These are phyloP conservation scores for Epichloe sylvatica DNA, from an alignment of 2,329 filamentous ascomycete genomes.

Conservation along the genomic window DNA sequence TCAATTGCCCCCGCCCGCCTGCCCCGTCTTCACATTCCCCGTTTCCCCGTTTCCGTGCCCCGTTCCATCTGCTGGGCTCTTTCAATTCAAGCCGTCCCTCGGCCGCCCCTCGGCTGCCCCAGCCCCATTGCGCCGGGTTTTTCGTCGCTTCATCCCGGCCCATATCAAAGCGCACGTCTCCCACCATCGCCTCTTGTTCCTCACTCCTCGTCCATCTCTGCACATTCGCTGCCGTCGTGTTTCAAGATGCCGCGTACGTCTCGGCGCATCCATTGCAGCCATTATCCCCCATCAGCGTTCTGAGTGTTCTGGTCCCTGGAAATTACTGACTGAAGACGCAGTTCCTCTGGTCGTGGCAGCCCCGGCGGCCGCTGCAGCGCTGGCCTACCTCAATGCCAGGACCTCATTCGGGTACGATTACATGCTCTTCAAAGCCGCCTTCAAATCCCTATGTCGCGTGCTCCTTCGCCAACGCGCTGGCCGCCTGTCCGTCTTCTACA, in stretches of 20 bases:
- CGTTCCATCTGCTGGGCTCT: too few relatives aligned
- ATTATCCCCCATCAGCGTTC: not conserved
- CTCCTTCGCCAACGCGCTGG: conserved; percentile 39
- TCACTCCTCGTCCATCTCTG: too few relatives aligned
- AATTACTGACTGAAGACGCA: conserved; percentile 11
- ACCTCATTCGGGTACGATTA: conserved; percentile 53
- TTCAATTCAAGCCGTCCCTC: too few relatives aligned
- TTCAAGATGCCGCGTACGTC: not conserved
- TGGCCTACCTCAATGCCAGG: conserved; percentile 70
- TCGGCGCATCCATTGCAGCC: not conserved
- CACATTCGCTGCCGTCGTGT: not conserved
- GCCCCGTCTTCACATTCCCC: too few relatives aligned
- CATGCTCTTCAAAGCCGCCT: conserved; percentile 39
- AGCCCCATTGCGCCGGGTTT: not conserved
- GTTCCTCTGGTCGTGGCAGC: conserved; percentile 40
- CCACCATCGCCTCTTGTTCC: not conserved
- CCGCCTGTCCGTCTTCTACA: conserved; percentile 59
- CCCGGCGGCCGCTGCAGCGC: conserved; percentile 48
- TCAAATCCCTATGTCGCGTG: conserved; percentile 30
- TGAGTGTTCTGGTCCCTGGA: not conserved
- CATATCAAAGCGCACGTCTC: not conserved
- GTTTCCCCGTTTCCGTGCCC: too few relatives aligned
- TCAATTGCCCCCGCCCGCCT: too few relatives aligned
- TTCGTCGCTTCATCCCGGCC: not conserved
- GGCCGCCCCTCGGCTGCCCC: too few relatives aligned